Percentiles rank a stretch among this genome's conserved stretches.
These are phyloP conservation scores for Coemansia furcata DNA, from an alignment of 192 early-diverging fungal genomes.

Conservation along the genomic window DNA sequence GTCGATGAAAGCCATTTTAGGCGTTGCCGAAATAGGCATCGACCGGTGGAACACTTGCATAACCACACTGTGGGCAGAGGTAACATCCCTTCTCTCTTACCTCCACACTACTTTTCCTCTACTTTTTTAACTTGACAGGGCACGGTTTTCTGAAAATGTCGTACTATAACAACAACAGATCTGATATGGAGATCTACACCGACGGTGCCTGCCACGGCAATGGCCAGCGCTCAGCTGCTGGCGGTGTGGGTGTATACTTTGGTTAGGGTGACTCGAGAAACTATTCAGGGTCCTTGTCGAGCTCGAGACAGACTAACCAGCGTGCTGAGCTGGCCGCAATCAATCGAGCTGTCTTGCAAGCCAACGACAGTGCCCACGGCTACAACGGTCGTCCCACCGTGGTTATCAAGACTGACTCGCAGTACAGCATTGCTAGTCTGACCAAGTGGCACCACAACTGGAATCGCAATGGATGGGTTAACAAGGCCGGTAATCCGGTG, in stretches of 20 bases:
- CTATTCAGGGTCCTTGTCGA: conserved; percentile 35
- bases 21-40: no score
- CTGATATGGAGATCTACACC: conserved; percentile 38
- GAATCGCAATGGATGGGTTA: conserved; percentile 18
- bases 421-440: conserved; percentile 20
- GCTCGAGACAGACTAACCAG: conserved; percentile 25
- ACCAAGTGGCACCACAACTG: conserved; percentile 23
- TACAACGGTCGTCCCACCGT: background rate
- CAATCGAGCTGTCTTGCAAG: conserved; percentile 8
- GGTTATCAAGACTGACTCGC: conserved; percentile 19
- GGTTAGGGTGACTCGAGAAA: conserved; percentile 53
- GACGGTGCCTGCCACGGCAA: conserved; percentile 56
- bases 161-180: background rate
- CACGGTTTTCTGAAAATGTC: background rate
- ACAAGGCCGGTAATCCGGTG: background rate
- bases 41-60: no score
- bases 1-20: no score
- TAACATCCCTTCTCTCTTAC: background rate
- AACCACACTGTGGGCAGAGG: no score
- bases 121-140: background rate
- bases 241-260: conserved; percentile 57
- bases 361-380: background rate
- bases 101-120: background rate
- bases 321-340: conserved; percentile 31
- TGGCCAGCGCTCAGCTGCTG: conserved; percentile 42